These are phyloP conservation scores for Thelonectria discophora DNA, from an alignment of 2,329 filamentous ascomycete species.

Conservation along the genomic window DNA sequence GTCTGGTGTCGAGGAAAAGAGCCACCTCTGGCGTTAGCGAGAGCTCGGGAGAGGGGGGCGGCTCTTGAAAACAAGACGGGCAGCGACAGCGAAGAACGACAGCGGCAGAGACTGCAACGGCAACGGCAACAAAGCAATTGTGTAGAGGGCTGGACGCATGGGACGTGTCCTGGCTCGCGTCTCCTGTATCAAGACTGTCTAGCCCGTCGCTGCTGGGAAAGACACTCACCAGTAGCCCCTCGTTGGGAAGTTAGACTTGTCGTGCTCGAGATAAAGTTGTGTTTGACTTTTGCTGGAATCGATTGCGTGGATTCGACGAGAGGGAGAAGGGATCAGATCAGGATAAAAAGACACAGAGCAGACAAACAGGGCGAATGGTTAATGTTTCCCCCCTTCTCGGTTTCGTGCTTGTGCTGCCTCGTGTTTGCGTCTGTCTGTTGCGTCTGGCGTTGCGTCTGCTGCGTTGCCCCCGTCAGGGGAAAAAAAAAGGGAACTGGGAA, in stretches of 20 bases:
- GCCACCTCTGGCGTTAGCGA: conserved; percentile 17
- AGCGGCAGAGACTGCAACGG: too few relatives aligned
- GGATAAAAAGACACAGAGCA: neutral
- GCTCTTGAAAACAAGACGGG: neutral
- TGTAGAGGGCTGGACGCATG: neutral
- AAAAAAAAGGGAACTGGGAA: conserved; percentile 23
- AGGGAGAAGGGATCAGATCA: neutral
- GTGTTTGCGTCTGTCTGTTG: neutral
- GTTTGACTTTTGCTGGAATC: neutral
- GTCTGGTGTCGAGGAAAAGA: conserved; percentile 1
- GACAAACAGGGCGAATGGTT: too few relatives aligned
- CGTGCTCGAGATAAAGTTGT: neutral
- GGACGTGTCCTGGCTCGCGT: neutral
- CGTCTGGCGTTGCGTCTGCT: conserved; percentile 5
- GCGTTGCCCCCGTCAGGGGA: conserved; percentile 40
- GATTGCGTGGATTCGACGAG: neutral
- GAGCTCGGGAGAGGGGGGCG: neutral
- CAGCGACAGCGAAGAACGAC: too few relatives aligned
- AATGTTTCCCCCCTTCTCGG: neutral
- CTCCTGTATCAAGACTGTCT: too few relatives aligned
- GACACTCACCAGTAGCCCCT: neutral
- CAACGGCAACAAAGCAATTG: neutral
- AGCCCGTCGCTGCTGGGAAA: neutral
- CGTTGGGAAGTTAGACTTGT: neutral
- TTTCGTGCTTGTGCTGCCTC: conserved; percentile 2